These are phyloP conservation scores for Penicillium hesseltinei DNA, from an alignment of 2,329 filamentous ascomycete species.

Conservation along the genomic window DNA sequence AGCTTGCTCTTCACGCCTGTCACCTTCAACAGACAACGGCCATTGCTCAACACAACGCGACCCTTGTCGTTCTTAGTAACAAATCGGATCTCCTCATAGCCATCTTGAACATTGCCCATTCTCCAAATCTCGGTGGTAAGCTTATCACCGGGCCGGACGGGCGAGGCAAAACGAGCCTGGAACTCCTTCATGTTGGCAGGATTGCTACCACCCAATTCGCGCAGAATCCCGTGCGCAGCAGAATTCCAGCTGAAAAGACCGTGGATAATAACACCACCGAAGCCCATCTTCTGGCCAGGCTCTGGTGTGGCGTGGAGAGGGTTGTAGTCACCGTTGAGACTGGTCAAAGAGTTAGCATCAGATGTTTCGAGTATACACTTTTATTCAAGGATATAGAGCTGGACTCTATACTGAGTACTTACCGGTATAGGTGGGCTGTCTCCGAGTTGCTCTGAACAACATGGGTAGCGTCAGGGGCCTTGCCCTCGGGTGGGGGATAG, in stretches of 20 bases:
- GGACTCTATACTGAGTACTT: slow-evolving; percentile 16
- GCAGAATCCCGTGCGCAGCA: slow-evolving; percentile 69
- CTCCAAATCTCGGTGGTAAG: slow-evolving; percentile 79
- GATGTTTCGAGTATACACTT: neutral
- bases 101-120: slow-evolving; percentile 60
- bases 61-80: slow-evolving; percentile 73
- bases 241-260: slow-evolving; percentile 86
- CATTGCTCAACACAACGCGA: slow-evolving; percentile 85
- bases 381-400: neutral
- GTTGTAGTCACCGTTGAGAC: slow-evolving; percentile 92
- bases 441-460: slow-evolving; percentile 68
- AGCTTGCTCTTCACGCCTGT: slow-evolving; percentile 62
- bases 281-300: slow-evolving; percentile 85
- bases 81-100: slow-evolving; percentile 82
- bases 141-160: slow-evolving; percentile 80
- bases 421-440: slow-evolving; percentile 72
- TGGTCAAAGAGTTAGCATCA: slow-evolving; percentile 29
- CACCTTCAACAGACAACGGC: slow-evolving; percentile 72
- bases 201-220: slow-evolving; percentile 71
- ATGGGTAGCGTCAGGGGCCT: slow-evolving; percentile 67
- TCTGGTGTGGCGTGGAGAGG: slow-evolving; percentile 85
- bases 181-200: slow-evolving; percentile 82
- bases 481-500: slow-evolving; percentile 72
- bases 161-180: slow-evolving; percentile 81
- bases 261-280: slow-evolving; percentile 84